Evolutionary conservation across 495 filamentous ascomycete genomes (phyloP).

Genomic region (Trichoderma asperelloides): DNA sequence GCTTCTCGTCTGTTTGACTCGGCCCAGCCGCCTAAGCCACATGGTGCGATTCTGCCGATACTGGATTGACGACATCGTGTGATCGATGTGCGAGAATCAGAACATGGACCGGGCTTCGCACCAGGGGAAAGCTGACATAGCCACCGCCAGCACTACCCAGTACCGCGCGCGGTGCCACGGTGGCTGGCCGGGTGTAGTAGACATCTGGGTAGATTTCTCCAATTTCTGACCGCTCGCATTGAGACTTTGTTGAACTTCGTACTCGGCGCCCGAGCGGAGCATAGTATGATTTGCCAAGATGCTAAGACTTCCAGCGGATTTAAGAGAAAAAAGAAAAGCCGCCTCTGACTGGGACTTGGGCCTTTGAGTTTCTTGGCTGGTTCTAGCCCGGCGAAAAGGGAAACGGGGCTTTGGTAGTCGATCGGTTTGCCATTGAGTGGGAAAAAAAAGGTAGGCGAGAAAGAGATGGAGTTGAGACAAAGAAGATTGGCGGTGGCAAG

Average conservation of each 20-base stretch:
- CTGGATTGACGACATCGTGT: neutral
- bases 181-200: neutral
- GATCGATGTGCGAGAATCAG: neutral
- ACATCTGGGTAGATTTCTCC: neutral
- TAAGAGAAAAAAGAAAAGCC: neutral
- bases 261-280: neutral
- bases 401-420: neutral
- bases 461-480: neutral
- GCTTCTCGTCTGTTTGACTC: neutral
- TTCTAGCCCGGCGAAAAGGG: neutral
- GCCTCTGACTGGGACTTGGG: neutral
- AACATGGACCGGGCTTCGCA: neutral
- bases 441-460: neutral
- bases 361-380: neutral
- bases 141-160: neutral
- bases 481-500: neutral
- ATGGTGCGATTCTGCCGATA: neutral
- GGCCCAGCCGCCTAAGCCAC: neutral
- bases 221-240: neutral
- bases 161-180: neutral
- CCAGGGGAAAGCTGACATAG: slow-evolving; percentile 3
- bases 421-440: neutral
- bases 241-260: neutral
- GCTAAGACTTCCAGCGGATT: neutral
- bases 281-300: neutral